phyloP scores from a whole-genome alignment of 2,329 filamentous ascomycete genomes.

The Aspergillus amoenus region DNA sequence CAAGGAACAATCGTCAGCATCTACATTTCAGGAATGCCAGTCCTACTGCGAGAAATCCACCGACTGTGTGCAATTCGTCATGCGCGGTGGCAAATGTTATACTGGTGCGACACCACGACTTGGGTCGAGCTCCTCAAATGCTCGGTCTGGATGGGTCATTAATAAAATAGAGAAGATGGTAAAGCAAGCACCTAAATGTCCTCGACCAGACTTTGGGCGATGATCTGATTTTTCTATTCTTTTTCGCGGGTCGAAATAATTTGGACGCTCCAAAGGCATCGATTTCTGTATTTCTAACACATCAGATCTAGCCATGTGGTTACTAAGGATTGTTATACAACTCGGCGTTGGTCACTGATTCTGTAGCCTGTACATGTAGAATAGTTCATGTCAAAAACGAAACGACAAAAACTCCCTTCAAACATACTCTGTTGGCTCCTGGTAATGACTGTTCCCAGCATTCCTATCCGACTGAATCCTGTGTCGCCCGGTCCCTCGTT shows the following conservation, averaged over 20 bases:
- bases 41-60: constrained; percentile 25
- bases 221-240: constrained; percentile 10
- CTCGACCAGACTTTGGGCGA: constrained; percentile 27
- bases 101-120: constrained; percentile 32
- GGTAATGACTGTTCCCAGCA: neutral
- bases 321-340: constrained; percentile 3
- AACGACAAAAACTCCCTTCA: neutral
- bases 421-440: neutral
- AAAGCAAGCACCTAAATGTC: constrained; percentile 27
- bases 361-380: neutral
- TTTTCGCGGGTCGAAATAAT: constrained; percentile 12
- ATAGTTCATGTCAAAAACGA: neutral
- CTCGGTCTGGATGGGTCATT: constrained; percentile 34
- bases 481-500: neutral
- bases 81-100: constrained; percentile 31
- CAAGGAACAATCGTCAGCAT: constrained; percentile 28
- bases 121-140: constrained; percentile 23
- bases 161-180: constrained; percentile 30
- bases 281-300: constrained; percentile 8
- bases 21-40: constrained; percentile 33
- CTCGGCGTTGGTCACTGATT: neutral
- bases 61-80: constrained; percentile 33
- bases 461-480: constrained; percentile 1
- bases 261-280: neutral
- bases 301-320: constrained; percentile 7